Conservation (phyloP, 2,329 filamentous ascomycete species). For the Fusarium vanettenii region DNA sequence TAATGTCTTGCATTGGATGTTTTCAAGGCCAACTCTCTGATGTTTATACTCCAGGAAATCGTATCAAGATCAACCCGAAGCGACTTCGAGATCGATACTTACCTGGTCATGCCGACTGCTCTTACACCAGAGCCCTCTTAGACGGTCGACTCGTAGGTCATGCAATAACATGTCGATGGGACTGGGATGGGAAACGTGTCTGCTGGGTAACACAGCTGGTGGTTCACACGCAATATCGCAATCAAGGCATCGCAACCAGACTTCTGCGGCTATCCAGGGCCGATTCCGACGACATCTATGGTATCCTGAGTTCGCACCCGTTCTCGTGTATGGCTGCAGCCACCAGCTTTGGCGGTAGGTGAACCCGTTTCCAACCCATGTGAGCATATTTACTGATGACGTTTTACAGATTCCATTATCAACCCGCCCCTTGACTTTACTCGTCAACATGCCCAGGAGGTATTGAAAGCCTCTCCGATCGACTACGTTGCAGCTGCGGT, state of each 20-base stretch:
- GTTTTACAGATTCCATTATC: neutral
- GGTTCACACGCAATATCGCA: neutral
- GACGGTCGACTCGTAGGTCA: neutral
- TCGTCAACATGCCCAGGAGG: neutral
- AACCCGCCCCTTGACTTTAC: neutral
- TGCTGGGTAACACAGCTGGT: neutral
- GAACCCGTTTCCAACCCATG: neutral
- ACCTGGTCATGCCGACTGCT: neutral
- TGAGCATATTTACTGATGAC: neutral
- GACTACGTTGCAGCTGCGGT: neutral
- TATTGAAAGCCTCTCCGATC: neutral
- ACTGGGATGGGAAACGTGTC: neutral
- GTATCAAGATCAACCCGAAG: neutral
- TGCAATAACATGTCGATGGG: neutral
- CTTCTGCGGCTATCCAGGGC: neutral
- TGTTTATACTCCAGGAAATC: neutral
- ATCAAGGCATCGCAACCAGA: neutral
- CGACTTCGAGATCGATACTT: neutral
- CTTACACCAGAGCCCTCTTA: neutral
- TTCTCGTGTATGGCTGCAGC: neutral
- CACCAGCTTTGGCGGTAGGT: neutral
- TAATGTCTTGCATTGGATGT: neutral
- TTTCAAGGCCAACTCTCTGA: neutral
- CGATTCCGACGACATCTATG: neutral
- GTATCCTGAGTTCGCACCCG: neutral